phyloP scores from a whole-genome alignment of 2,329 filamentous ascomycete genomes.

The Pestalotiopsis sp. region DNA sequence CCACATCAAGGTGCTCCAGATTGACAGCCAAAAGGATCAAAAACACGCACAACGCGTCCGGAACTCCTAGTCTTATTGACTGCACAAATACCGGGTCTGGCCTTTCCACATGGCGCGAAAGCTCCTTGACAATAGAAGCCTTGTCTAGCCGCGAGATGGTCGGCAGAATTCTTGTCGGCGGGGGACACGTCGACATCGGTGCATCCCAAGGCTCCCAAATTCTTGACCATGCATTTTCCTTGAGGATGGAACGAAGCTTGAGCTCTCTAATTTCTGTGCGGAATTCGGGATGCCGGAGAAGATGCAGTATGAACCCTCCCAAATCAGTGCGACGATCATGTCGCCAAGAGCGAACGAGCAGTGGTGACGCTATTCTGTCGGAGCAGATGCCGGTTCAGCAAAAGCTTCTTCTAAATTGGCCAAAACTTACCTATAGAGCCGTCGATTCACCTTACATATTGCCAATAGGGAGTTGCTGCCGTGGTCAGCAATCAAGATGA shows the following conservation, averaged over 20 bases:
- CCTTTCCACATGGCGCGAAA: neutral
- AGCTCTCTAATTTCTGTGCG: conserved; percentile 1
- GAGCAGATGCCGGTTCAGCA: neutral
- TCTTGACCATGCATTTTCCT: neutral
- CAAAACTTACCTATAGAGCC: neutral
- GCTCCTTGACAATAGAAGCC: neutral
- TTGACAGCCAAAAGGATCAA: neutral
- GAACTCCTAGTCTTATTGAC: neutral
- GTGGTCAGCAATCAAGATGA: neutral
- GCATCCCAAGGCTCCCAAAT: neutral
- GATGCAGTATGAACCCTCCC: neutral
- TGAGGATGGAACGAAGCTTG: neutral
- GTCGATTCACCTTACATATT: neutral
- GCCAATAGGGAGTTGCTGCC: neutral
- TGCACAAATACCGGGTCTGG: neutral
- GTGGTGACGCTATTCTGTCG: neutral
- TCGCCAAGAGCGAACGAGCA: conserved; percentile 3
- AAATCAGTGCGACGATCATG: neutral
- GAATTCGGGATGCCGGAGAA: neutral
- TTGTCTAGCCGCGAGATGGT: neutral
- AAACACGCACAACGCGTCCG: neutral
- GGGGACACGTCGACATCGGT: neutral
- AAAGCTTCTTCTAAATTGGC: neutral
- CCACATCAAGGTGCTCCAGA: neutral
- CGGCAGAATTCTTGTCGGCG: neutral